Evolutionary conservation across 805 yeast species (phyloP), one percentile per base, ranked within the genome.

Genomic region (Wickerhamomyces chaumierensis): DNA sequence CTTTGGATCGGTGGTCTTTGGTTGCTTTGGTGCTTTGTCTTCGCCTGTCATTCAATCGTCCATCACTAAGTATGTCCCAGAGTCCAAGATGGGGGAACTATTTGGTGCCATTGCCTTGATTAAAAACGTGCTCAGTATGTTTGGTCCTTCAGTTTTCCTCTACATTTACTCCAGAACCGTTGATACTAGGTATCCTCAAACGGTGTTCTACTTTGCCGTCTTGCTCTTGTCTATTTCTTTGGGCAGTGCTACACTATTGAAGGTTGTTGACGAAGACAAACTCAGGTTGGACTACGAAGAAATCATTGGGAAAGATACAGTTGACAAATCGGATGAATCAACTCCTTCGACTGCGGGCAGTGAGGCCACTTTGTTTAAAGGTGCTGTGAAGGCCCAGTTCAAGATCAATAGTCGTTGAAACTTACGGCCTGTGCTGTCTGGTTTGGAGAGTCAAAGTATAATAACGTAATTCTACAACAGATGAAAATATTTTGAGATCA

Each of bases 31-130:
- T 1, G 61, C 77, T 0, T 39, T 75, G 4, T 61, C 67, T 1
- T 60, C 73, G 1, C 90, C 92, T 1, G 65, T 78, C 0, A 44
- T 79, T 11, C 79, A 74, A 48, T 66, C 81, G 0, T 46, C 81
- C 2, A 57, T 80, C 11, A 65, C 77, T 39, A 82, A 82, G 53
- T 76, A 77, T 53, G 71, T 68, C 43, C 73, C 75, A 1, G 74
- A 73, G 32, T 65, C 69, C 13, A 68, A 69, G 43, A 66, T 74
- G 4, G 94, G 94, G 15, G 86, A 80, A 54, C 63, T 78, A 15
- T 81, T 80, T 58, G 87, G 90, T 9, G 85, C 80, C 1, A 55
- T 81, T 34, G 73, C 85, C 0, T 53, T 81, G 36, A 52, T 79
- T 15, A 73, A 75, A 51, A 78, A 74, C 45, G 36, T 70, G 0